Evolutionary conservation across 768 basidiomycete genomes (phyloP).

Genomic region (Amanita thiersii): DNA sequence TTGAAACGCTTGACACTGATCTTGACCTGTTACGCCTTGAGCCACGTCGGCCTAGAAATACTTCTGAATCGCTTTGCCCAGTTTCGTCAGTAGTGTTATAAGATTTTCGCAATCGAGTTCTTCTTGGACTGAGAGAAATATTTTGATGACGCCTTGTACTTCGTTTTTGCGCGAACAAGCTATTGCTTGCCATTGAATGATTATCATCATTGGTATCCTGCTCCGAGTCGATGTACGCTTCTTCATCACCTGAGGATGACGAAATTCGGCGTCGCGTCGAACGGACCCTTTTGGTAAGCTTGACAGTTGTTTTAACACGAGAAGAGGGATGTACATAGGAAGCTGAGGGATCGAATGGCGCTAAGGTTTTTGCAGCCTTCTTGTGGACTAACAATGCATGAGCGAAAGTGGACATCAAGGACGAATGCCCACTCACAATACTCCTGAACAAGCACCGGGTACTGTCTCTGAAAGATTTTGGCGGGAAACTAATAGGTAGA

Average conservation of each 20-base stretch:
- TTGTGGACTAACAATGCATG: slow-evolving; percentile 33
- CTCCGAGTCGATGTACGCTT: slow-evolving; percentile 13
- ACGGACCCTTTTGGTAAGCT: slow-evolving; percentile 20
- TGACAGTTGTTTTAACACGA: slow-evolving; percentile 35
- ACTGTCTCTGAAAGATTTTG: slow-evolving; percentile 25
- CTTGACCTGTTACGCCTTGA: slow-evolving; percentile 37
- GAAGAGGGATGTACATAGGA: slow-evolving; percentile 50
- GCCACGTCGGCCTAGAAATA: slow-evolving; percentile 26
- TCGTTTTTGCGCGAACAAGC: slow-evolving; percentile 12
- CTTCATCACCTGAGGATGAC: slow-evolving; percentile 24
- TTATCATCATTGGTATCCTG: slow-evolving; percentile 22
- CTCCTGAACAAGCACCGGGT: slow-evolving; percentile 38
- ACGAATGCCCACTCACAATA: slow-evolving; percentile 40
- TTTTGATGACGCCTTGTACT: slow-evolving; percentile 16
- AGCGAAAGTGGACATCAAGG: slow-evolving; percentile 10
- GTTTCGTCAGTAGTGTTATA: slow-evolving; percentile 27
- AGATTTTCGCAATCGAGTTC: slow-evolving; percentile 36
- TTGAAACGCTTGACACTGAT: slow-evolving; percentile 15
- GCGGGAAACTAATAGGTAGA: slow-evolving; percentile 33
- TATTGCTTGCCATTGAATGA: slow-evolving; percentile 15
- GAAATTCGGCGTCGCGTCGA: slow-evolving; percentile 16
- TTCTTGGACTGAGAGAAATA: slow-evolving; percentile 65
- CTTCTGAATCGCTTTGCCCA: slow-evolving; percentile 21
- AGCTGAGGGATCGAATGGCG: slow-evolving; percentile 54
- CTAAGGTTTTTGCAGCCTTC: slow-evolving; percentile 32